Conservation (phyloP, 257 asterid genomes). For the Nicotiana otophora region DNA sequence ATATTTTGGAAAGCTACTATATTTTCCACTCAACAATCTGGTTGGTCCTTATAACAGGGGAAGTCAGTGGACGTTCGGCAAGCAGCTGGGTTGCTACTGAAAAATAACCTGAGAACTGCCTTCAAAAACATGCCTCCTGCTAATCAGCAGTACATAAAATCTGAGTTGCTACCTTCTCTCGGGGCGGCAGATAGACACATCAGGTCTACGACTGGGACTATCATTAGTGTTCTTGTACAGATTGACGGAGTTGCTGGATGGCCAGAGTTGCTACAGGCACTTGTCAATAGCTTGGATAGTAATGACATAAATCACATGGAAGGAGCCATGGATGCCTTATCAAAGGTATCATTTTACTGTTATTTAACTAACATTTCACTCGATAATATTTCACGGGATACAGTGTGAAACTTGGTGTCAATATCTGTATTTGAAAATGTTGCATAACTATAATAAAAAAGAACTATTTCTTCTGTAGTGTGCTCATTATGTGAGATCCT, state of each 20-base stretch:
- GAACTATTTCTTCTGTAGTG: not conserved
- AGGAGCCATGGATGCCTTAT: constrained; percentile 99
- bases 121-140: constrained; percentile 55
- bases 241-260: constrained; percentile 74
- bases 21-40: not conserved
- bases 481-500: not conserved
- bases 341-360: constrained; percentile 55
- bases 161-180: constrained; percentile 78
- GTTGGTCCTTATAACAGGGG: constrained; percentile 54
- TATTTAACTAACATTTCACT: constrained; percentile 1
- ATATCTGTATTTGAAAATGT: not conserved
- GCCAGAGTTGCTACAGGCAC: constrained; percentile 87
- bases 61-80: constrained; percentile 86
- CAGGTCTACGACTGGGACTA: constrained; percentile 93
- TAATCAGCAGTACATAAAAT: constrained; percentile 69
- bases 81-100: constrained; percentile 94
- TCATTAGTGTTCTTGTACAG: constrained; percentile 84
- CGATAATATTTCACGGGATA: not conserved
- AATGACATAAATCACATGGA: constrained; percentile 84
- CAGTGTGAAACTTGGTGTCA: not conserved
- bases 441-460: not conserved
- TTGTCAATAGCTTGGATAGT: constrained; percentile 87
- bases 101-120: constrained; percentile 69
- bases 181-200: constrained; percentile 84
- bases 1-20: not conserved